Evolutionary conservation across 331 rosid genomes (phyloP), one percentile per base, ranked within the genome.

Genomic region (Quercus lobata): DNA sequence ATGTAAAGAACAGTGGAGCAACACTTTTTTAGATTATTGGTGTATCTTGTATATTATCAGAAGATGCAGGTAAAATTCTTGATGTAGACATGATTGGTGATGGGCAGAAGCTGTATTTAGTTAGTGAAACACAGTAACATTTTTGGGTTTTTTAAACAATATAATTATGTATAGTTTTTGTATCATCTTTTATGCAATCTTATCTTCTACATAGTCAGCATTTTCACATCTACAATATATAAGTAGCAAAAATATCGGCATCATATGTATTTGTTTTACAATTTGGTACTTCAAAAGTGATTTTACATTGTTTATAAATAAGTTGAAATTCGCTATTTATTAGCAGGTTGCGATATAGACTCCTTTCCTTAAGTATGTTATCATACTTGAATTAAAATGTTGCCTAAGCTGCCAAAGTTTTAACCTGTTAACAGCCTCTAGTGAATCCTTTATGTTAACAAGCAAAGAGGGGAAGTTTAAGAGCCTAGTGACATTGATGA

Each of bases 31-130:
- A n/a, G n/a, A n/a, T n/a, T n/a, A n/a, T n/a, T n/a, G 77, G 79
- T 8, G 82, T 71, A 71, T 77, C 79, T 57, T 86, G 79, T 77
- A 80, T 93, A 80, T 81, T 96, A 84, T 83, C 99, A 22, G 99
- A 93, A 87, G 98, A 93, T 57, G 96, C 69, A 53, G 99, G 99
- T 80, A 90, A 91, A 90, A 91, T 96, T 87, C 85, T 80, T 58
- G 96, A 96, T 62, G 84, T 85, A 10, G 76, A 78, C 79, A 80
- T 96, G 92, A 83, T 96, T 82, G 86, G 73, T 84, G 97, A 96
- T 66, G 85, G 80, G 55, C 94, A 96, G 87, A 96, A 90, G 84
- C 83, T 96, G 83, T 90, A 93, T 84, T 78, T 96, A 44, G 91
- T 83, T 73, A 78, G 57, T 4, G 78, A 87, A 83, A 91, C 91